Base-by-base conservation (phyloP, 169 alveolate genomes). In the Babesia gibsoni region DNA sequence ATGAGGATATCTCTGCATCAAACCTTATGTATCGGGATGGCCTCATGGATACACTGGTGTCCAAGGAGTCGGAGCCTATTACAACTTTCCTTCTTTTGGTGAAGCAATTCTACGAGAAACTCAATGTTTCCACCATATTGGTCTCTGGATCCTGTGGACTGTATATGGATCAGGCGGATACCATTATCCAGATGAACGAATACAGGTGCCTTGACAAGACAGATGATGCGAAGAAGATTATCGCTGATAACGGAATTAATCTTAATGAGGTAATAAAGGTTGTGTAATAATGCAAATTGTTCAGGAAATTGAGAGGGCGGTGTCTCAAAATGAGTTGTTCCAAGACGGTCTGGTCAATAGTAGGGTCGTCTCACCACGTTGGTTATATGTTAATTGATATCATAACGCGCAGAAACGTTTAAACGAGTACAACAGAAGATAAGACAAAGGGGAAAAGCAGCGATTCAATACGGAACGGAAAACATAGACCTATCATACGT, bases 1-100 rank as follows among this genome's bases (percentile, higher is more conserved):
- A 84, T 43, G 91, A 90, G 73, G 94, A 90, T 56, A 90, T 89
- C 14, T 86, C 92, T 20, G 86, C 82, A 16, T 30, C 87, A 20
- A 78, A 78, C 64, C 68, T 78, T 46, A 54, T 78, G 82, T 61
- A 78, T 69, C 35, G 87, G 23, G 87, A 78, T 39, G 37, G 57
- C 33, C 41, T 78, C 30, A 78, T 78, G 87, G 82, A 67, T 36
- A 45, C 52, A 18, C 41, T 78, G 32, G 82, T 78, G 3, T 37
- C 63, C 18, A 67, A 59, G 52, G 72, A 41, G 5, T 27, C 45
- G 41, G 87, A 78, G 68, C 87, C 87, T 4, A 78, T 78, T 18
- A 68, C 82, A 4, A 56, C 81, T 4, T 78, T 67, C 45, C 37
- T 78, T 32, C 33, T 52, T n/a, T 53, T 67, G 14, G 77, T 78